Evolutionary conservation across 2,329 filamentous ascomycete genomes (phyloP), one percentile per base, ranked within the genome.

Genomic region (Hirsutella minnesotensis): DNA sequence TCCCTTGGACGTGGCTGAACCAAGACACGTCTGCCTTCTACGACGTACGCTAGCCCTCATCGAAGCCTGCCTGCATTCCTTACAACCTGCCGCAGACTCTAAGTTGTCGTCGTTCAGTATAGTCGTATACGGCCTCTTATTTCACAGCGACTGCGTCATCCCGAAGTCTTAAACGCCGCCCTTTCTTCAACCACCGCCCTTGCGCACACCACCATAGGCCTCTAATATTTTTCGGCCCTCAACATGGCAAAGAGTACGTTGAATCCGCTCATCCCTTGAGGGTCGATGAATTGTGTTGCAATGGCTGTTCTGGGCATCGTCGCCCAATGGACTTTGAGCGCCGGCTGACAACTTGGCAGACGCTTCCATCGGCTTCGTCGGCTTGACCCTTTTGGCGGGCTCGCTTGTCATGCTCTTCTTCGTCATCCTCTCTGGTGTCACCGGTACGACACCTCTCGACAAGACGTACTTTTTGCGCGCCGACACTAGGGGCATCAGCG

Each of bases 391-490:
- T 51, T 62, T 76, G 50, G 69, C 62, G 46, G 63, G 59, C 39
- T 70, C 73, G 29, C 63, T 75, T 36, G 62, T 77, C 27, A 58
- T 79, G 53, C 66, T 78, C 41, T 73, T 71, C 60, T 77, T 79
- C 65, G 61, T 78, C 51, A 70, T 81, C 54, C 69, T 82, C 33
- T 65, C 70, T 16, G 77, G 68, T 45, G 59, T 77, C 38, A 63
- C 64, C n/a, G 48, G 60, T 47, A 59, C 60, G n/a, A 57, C 67
- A 7, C 75, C 75, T 2, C 68, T 94, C 43, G 77, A 83, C 61
- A 67, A 79, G 46, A 87, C 88, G 50, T 95, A 87, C 65, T 95
- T 95, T 70, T 77, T 96, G 27, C 72, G 83, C 57, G 86, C 86
- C 54, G 75, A 84, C 57, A 95, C 89, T 1, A 68, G 66, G 27